A percentile compares a stretch with the other conserved stretches of the same genome.
These are phyloP conservation scores for Huiozyma sinensis DNA, from an alignment of 805 yeast species.

Conservation along the genomic window DNA sequence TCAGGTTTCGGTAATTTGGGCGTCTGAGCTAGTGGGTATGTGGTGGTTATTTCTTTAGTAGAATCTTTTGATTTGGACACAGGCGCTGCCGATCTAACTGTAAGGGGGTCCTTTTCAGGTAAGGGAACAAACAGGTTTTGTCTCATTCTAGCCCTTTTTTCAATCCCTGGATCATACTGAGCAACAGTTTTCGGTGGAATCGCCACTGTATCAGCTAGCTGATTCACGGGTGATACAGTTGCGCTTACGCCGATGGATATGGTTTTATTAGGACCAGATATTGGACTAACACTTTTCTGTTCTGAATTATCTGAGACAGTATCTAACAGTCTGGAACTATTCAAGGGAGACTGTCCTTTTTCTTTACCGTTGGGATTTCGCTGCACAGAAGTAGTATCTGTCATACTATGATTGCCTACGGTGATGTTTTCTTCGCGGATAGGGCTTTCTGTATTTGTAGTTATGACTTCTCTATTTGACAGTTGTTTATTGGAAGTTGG, in stretches of 20 bases:
- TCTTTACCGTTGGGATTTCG: neutral
- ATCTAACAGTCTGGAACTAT: too few relatives aligned
- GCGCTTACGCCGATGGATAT: neutral
- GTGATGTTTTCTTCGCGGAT: neutral
- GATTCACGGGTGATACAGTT: neutral
- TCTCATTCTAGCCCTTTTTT: conserved; percentile 6
- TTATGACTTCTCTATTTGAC: neutral
- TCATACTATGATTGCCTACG: neutral
- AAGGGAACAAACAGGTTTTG: conserved; percentile 28
- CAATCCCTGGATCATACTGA: neutral
- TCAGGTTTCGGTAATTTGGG: neutral
- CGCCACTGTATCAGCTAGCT: neutral
- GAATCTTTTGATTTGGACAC: neutral
- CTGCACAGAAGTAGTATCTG: neutral
- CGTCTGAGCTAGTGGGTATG: too few relatives aligned
- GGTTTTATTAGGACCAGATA: neutral
- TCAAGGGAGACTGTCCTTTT: too few relatives aligned
- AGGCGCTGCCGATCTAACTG: conserved; percentile 11
- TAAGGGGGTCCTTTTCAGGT: conserved; percentile 26
- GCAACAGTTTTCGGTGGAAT: neutral
- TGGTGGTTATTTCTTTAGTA: neutral
- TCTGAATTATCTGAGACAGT: neutral
- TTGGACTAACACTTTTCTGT: neutral
- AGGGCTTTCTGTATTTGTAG: neutral
- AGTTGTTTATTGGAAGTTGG: too few relatives aligned